These are phyloP conservation scores for Graphiopsis chlorocephala DNA, from an alignment of 2,329 filamentous ascomycete species.

Conservation along the genomic window DNA sequence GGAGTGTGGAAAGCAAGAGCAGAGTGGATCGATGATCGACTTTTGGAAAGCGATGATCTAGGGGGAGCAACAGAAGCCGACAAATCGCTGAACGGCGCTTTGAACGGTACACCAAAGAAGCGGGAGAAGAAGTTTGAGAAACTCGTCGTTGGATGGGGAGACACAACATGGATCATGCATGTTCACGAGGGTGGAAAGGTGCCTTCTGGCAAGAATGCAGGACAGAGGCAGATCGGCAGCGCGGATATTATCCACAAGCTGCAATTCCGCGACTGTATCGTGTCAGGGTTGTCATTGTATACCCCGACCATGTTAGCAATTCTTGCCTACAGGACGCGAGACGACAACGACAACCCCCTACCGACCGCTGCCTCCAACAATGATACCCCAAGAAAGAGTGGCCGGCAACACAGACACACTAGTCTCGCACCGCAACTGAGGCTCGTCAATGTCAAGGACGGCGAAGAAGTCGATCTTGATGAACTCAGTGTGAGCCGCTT, in stretches of 20 bases:
- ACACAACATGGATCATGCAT: constrained; percentile 93
- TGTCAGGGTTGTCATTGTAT: constrained; percentile 96
- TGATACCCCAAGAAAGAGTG: constrained; percentile 59
- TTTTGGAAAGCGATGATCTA: constrained; percentile 70
- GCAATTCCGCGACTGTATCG: constrained; percentile 88
- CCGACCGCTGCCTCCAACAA: constrained; percentile 36
- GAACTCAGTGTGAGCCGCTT: constrained; percentile 76
- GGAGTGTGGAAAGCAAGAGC: constrained; percentile 88
- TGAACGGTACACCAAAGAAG: constrained; percentile 21
- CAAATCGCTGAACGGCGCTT: constrained; percentile 28
- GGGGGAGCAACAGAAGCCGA: constrained; percentile 37
- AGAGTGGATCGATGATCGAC: constrained; percentile 88
- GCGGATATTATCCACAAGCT: constrained; percentile 92
- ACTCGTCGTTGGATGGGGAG: constrained; percentile 90
- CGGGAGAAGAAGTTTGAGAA: constrained; percentile 57
- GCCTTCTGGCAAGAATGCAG: constrained; percentile 60
- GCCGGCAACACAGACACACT: constrained; percentile 69
- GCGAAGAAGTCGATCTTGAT: constrained; percentile 81
- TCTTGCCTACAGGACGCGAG: constrained; percentile 81
- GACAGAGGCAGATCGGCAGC: constrained; percentile 70
- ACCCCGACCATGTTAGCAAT: constrained; percentile 86
- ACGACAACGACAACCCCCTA: constrained; percentile 61
- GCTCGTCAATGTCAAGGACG: constrained; percentile 82
- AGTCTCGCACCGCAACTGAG: constrained; percentile 84
- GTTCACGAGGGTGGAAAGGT: constrained; percentile 74